Evolutionary conservation across 2,329 filamentous ascomycete species (phyloP), one percentile per base, ranked within the genome.

Genomic region (Botryotinia narcissicola): DNA sequence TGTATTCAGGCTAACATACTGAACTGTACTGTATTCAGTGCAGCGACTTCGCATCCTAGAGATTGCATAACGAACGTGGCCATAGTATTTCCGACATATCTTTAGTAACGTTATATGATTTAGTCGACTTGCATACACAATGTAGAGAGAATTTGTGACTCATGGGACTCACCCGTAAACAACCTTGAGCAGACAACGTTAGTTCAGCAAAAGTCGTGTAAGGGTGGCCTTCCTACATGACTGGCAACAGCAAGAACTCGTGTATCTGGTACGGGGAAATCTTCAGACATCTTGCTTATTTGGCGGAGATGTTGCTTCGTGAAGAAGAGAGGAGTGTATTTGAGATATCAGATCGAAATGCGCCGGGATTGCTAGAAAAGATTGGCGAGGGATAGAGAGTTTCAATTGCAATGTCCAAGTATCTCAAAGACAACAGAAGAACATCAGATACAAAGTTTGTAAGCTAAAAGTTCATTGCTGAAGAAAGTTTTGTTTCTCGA

Each of bases 1-100:
- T 25, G 29, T 42, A 16, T 62, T 46, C 37, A 60, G 20, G 69
- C 61, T 51, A 35, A 84, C 91, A 82, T 85, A 97, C 95, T 98
- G 85, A 98, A 99, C 80, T 99, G 93, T 10, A 99, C 96, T 0
- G 96, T 99, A 82, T 99, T 98, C 79, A 99, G 87, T 3, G 94
- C 93, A 14, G 94, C 92, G 10, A 98, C 95, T 80, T 99, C 95
- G 81, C 94, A 98, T 66, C 96, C 96, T 69, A 99, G 85, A 0
- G 93, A 92, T 83, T 99, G 95, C 87, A 99, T 92, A 77, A 95
- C 93, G 81, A 97, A 97, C 1, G 94, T 94, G 60, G 95, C 95
- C 86, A 99, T 97, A 80, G 95, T 97, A 82, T 99, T 99, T 70
- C 96, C 96, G 78, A 99, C 96, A 87, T 98, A 95, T 81, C 96